Conservation (phyloP, 192 early-diverging fungal genomes). For the Coemansia sp. region DNA sequence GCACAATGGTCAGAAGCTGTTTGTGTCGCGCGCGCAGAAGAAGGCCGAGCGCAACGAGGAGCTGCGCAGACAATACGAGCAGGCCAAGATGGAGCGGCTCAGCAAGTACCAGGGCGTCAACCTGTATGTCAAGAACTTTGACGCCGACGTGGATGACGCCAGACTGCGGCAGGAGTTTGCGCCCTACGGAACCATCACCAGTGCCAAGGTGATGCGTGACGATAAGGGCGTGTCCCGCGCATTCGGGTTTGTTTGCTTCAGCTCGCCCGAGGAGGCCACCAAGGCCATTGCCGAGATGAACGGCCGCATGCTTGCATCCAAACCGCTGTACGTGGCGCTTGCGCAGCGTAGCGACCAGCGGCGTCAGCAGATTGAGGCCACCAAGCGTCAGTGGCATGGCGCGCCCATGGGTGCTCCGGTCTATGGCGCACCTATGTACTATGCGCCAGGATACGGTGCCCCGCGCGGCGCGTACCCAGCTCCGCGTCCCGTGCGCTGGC, state of each 20-base stretch:
- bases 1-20: slow-evolving; percentile 85
- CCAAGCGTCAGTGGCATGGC: slow-evolving; percentile 83
- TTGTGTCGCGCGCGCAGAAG: slow-evolving; percentile 98
- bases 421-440: slow-evolving; percentile 65
- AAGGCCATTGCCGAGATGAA: slow-evolving; percentile 99
- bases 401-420: slow-evolving; percentile 48
- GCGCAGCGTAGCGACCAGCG: slow-evolving; percentile 98
- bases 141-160: slow-evolving; percentile 96
- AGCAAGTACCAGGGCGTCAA: slow-evolving; percentile 99
- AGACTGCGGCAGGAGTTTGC: slow-evolving; percentile 95
- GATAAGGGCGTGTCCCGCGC: slow-evolving; percentile 86
- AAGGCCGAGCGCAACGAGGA: slow-evolving; percentile 97
- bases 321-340: slow-evolving; percentile 98
- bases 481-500: slow-evolving; percentile 59
- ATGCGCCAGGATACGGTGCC: slow-evolving; percentile 58
- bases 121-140: slow-evolving; percentile 98
- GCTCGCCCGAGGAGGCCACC: slow-evolving; percentile 96
- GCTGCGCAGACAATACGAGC: slow-evolving; percentile 93
- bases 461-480: slow-evolving; percentile 58
- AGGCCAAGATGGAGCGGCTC: slow-evolving; percentile 90
- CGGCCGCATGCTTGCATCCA: slow-evolving; percentile 88
- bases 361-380: slow-evolving; percentile 92
- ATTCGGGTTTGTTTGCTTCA: slow-evolving; percentile 99
- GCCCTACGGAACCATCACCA: slow-evolving; percentile 93
- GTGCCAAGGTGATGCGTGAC: slow-evolving; percentile 97